These are phyloP conservation scores for Cadophora sp. DNA, from an alignment of 2,329 filamentous ascomycete species.

Conservation along the genomic window DNA sequence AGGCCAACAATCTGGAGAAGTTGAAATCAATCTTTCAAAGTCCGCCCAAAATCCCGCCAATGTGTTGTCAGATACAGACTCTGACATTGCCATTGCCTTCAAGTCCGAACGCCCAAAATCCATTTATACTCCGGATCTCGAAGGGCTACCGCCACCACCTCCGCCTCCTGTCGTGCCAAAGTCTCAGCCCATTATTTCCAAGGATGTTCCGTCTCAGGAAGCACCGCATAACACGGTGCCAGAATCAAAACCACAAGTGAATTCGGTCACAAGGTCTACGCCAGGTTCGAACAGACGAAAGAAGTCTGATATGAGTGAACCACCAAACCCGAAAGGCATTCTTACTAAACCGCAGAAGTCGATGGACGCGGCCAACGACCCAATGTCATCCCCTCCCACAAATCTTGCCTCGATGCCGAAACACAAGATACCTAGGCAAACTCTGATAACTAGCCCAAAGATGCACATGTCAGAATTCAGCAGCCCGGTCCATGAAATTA, in stretches of 20 bases:
- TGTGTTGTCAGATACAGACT: not conserved
- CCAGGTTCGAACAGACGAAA: slow-evolving; percentile 15
- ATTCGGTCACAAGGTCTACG: not conserved
- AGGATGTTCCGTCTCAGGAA: not conserved
- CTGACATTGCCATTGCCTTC: not conserved
- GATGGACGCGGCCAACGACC: slow-evolving; percentile 29
- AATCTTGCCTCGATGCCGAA: slow-evolving; percentile 31
- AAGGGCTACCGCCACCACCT: not conserved
- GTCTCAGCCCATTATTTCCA: not conserved
- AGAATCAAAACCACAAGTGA: slow-evolving; percentile 1
- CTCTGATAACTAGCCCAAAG: slow-evolving; percentile 36
- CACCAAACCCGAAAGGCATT: slow-evolving; percentile 39
- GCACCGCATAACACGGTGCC: not conserved
- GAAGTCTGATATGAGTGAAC: slow-evolving; percentile 32
- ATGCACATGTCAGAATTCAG: slow-evolving; percentile 28
- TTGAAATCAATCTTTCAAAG: not conserved
- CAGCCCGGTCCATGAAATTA: slow-evolving; percentile 17
- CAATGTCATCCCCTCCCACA: slow-evolving; percentile 25
- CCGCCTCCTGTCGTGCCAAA: not conserved
- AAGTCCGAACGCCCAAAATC: not conserved
- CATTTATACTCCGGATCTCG: not conserved
- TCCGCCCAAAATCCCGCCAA: not conserved
- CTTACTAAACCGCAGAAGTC: slow-evolving; percentile 36
- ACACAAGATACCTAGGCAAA: slow-evolving; percentile 36
- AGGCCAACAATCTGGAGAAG: not conserved